Evolutionary conservation across 1,284 basidiomycete species (phyloP).

Genomic region (Papiliotrema nemorosa): DNA sequence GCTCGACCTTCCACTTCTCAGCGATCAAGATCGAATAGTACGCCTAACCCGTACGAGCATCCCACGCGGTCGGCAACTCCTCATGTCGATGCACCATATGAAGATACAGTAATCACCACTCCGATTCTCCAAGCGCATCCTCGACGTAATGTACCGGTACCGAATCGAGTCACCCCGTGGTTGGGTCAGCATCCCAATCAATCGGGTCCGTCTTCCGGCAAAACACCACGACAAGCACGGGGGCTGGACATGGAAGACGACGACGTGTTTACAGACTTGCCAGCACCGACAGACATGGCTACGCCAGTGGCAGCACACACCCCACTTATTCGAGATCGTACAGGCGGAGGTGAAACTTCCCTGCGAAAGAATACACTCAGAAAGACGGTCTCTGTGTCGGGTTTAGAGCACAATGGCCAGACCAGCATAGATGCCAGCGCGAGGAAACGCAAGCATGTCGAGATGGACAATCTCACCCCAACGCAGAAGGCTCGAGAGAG

Average conservation of each 20-base stretch:
- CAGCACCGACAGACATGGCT: not conserved
- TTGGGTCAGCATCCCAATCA: not conserved
- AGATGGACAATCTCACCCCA: constrained; percentile 28
- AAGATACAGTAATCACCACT: too few species aligned
- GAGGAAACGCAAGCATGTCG: constrained; percentile 16
- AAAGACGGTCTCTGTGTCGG: not conserved
- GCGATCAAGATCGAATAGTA: too few species aligned
- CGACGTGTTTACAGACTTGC: not conserved
- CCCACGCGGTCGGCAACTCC: not conserved
- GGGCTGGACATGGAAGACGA: not conserved
- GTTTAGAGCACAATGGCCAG: not conserved
- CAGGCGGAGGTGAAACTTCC: constrained; percentile 2
- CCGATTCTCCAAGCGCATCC: too few species aligned
- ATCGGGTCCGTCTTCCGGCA: not conserved
- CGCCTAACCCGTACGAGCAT: not conserved
- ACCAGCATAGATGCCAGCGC: not conserved
- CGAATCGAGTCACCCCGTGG: constrained; percentile 7
- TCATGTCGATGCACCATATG: too few species aligned
- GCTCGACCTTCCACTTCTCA: too few species aligned
- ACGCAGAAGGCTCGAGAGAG: constrained; percentile 28
- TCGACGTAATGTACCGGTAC: not conserved
- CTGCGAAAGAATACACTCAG: constrained; percentile 11
- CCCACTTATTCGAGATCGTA: constrained; percentile 32
- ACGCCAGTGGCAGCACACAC: not conserved
- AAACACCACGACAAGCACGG: not conserved